Percentiles rank a stretch among this genome's conserved stretches.
phyloP scores from a whole-genome alignment of 306 rosid genomes.

The Calophaca sinica region DNA sequence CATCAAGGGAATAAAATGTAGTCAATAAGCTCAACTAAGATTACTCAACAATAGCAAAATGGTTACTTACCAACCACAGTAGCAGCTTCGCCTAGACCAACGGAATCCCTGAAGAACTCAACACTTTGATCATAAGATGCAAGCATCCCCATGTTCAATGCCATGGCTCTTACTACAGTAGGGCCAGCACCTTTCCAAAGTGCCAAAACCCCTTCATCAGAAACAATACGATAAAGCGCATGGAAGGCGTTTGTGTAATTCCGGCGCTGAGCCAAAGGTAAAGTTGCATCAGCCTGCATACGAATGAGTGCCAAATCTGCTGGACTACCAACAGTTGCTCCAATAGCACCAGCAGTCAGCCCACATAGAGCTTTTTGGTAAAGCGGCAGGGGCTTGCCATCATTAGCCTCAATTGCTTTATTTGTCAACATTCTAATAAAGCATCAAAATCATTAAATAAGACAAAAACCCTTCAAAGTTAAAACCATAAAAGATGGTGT shows the following conservation, averaged over 20 bases:
- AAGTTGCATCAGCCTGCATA: constrained; percentile 98
- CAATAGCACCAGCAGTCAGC: constrained; percentile 98
- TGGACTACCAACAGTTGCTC: constrained; percentile 92
- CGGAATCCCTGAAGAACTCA: constrained; percentile 85
- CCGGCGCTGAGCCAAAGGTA: constrained; percentile 91
- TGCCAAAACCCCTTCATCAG: constrained; percentile 92
- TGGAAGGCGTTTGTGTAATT: constrained; percentile 93
- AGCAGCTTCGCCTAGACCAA: constrained; percentile 85
- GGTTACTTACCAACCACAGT: constrained; percentile 71
- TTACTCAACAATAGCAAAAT: not conserved
- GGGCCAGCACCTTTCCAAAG: constrained; percentile 99
- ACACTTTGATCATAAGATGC: constrained; percentile 97
- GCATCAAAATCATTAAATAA: not conserved
- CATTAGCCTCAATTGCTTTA: constrained; percentile 96
- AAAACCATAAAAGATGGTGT: not conserved
- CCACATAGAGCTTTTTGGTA: constrained; percentile 99
- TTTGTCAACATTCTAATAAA: constrained; percentile 72
- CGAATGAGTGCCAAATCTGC: constrained; percentile 98
- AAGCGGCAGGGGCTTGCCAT: constrained; percentile 96
- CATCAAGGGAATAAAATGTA: constrained; percentile 1
- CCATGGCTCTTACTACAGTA: constrained; percentile 98
- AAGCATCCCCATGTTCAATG: constrained; percentile 99
- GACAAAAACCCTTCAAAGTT: not conserved
- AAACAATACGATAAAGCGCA: constrained; percentile 81
- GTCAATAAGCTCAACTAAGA: not conserved